These are phyloP conservation scores for Diplogelasinospora grovesii DNA, from an alignment of 495 filamentous ascomycete genomes.

Conservation along the genomic window DNA sequence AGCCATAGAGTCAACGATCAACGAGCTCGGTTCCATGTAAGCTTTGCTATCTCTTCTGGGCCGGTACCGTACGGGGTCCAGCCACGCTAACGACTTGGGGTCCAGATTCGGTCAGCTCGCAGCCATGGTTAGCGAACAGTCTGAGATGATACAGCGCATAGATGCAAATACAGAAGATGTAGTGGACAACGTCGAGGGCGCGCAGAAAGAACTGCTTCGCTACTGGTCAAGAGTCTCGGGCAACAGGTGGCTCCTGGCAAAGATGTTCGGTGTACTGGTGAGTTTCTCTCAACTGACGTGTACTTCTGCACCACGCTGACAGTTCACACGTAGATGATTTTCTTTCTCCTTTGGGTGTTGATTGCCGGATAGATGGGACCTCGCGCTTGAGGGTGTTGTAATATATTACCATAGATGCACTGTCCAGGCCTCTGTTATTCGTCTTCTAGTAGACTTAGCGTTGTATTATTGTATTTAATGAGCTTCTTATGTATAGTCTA, in stretches of 20 bases:
- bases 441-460: no score
- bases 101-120: conserved; percentile 83
- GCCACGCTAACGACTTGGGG: conserved; percentile 1
- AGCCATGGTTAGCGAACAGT: conserved; percentile 94
- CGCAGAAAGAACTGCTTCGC: conserved; percentile 88
- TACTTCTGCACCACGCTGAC: neutral
- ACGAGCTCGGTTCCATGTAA: conserved; percentile 78
- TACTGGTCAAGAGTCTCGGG: conserved; percentile 92
- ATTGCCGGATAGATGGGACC: conserved; percentile 26
- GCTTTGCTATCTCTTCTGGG: no score
- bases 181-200: conserved; percentile 94
- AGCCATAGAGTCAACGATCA: conserved; percentile 91
- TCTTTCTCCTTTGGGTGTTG: conserved; percentile 33
- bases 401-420: no score
- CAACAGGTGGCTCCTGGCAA: conserved; percentile 94
- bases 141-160: conserved; percentile 87
- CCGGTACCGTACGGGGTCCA: no score
- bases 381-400: no score
- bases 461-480: no score
- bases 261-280: conserved; percentile 92
- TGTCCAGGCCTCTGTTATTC: no score
- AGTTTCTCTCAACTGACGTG: conserved; percentile 40
- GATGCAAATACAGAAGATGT: conserved; percentile 83
- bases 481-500: no score
- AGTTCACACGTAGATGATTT: conserved; percentile 26